phyloP scores from a whole-genome alignment of 257 asterid species.

The Ilex asprella region DNA sequence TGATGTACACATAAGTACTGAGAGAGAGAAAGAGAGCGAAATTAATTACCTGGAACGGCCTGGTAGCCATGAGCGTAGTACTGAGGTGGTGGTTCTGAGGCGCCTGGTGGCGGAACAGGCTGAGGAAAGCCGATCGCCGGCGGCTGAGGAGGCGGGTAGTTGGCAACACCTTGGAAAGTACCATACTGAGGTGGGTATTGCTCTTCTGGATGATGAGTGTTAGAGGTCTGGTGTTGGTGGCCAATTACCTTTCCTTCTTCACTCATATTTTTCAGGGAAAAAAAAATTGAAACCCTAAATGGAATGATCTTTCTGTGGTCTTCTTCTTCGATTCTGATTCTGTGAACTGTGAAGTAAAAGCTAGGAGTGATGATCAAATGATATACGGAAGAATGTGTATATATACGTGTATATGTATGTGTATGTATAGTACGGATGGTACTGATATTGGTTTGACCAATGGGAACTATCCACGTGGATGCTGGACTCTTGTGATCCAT shows the following conservation, averaged over 20 bases:
- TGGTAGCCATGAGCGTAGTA: constrained; percentile 77
- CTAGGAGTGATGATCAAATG: too few species aligned
- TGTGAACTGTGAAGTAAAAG: too few species aligned
- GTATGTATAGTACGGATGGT: too few species aligned
- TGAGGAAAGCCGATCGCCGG: constrained; percentile 77
- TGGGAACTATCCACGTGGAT: too few species aligned
- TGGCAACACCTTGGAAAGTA: constrained; percentile 81
- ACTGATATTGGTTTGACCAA: too few species aligned
- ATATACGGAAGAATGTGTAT: too few species aligned
- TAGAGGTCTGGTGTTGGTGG: constrained; percentile 23
- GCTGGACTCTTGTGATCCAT: too few species aligned
- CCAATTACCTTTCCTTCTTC: constrained; percentile 39
- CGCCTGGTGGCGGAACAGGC: constrained; percentile 80
- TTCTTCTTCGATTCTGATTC: too few species aligned
- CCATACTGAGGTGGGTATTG: constrained; percentile 40
- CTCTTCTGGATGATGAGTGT: constrained; percentile 8
- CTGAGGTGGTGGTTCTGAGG: constrained; percentile 37
- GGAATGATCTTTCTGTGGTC: neutral
- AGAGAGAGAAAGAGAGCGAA: neutral
- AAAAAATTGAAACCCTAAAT: too few species aligned
- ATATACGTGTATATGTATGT: too few species aligned
- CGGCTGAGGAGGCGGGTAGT: constrained; percentile 44
- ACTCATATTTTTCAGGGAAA: constrained; percentile 26
- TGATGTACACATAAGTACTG: too few species aligned
- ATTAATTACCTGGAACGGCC: constrained; percentile 57